Evolutionary conservation across 345 rosid genomes (phyloP), one percentile per base, ranked within the genome.

Genomic region (Nasturtium officinale): DNA sequence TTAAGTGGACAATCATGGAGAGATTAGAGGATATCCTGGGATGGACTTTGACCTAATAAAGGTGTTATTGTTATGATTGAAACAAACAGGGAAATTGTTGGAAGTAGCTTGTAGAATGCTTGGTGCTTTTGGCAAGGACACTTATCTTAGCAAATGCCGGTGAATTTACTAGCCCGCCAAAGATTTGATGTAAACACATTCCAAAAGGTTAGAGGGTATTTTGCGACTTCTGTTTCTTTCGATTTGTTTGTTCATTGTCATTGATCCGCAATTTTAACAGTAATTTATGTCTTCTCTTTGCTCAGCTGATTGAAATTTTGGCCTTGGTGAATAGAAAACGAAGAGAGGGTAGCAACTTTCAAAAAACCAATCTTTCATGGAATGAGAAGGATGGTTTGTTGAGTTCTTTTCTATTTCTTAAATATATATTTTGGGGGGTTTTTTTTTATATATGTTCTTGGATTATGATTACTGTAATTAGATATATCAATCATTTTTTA

Each of bases 71-170:
- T 61, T 76, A 43, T 76, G 54, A 35, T 29, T 63, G 61, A 62
- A 69, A 69, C 37, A 70, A 55, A 67, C 89, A 89, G 96, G 96
- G 74, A 87, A 79, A 73, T 76, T 89, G 77, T 73, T 87, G 82
- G 89, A 87, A 76, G 86, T 87, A 63, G 84, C 90, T 3, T 89
- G 96, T 76, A 71, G 77, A 38, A 65, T 87, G 89, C 85, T 85
- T 32, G 92, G 72, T 40, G 80, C 87, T 43, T 42, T 85, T 80
- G 90, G 88, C 50, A 87, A 83, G 58, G 85, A 80, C 61, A 77
- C 84, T 15, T 86, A 54, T 48, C 80, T 87, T 64, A 77, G 65
- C 73, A 68, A 81, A 50, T 89, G 95, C 68, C 80, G 46, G 51
- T 81, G 58, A 84, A 28, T 72, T 32, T 63, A 12, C 70, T 46